phyloP scores from a whole-genome alignment of 148 eudicot species.

The Silene latifolia region DNA sequence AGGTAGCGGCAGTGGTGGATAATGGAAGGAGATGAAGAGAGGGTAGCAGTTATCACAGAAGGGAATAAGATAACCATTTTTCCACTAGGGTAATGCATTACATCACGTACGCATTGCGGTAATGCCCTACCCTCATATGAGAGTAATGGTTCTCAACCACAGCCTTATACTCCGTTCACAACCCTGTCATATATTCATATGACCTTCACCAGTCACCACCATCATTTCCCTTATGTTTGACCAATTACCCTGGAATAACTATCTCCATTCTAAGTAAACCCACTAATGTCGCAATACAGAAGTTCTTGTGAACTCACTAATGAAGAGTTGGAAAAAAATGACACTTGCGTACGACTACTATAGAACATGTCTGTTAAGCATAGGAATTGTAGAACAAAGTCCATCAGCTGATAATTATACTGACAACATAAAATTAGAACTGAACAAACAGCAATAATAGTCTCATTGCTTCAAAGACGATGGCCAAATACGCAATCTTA shows the following conservation, averaged over 20 bases:
- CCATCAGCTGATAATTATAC: too few relatives aligned
- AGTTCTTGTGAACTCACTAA: background rate
- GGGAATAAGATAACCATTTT: background rate
- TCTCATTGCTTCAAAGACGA: too few relatives aligned
- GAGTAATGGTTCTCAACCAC: background rate
- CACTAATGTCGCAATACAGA: background rate
- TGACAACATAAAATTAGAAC: too few relatives aligned
- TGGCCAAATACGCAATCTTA: too few relatives aligned
- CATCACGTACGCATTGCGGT: too few relatives aligned
- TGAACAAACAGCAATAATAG: too few relatives aligned
- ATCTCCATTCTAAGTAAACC: background rate
- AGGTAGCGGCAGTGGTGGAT: background rate
- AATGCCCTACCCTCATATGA: background rate
- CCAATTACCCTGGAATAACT: background rate
- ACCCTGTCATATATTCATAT: background rate
- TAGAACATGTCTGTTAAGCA: too few relatives aligned
- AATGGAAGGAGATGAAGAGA: background rate
- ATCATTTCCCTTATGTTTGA: background rate
- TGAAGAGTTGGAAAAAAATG: background rate
- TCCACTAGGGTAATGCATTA: background rate
- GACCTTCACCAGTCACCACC: background rate
- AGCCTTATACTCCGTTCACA: background rate
- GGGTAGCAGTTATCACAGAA: too few relatives aligned
- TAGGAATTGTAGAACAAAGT: too few relatives aligned
- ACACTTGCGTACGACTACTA: background rate